phyloP scores from a whole-genome alignment of 192 early-diverging fungal genomes.

The Backusella macrospora region DNA sequence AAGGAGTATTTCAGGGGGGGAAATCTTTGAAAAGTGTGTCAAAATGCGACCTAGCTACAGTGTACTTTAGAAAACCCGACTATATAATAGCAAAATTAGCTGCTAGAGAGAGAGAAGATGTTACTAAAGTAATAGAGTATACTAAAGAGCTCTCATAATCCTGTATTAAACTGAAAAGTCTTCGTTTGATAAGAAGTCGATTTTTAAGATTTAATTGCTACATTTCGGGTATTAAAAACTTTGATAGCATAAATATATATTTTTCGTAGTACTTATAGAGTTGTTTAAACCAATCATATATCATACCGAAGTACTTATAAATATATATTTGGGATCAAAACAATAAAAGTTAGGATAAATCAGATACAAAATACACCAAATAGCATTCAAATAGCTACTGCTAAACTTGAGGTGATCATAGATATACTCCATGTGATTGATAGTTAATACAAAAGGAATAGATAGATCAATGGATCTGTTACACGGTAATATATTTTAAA shows the following conservation, averaged over 20 bases:
- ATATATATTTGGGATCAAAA: not conserved
- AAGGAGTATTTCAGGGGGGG: not conserved
- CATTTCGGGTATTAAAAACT: not conserved
- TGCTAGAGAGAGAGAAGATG: not conserved
- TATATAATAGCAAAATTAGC: not conserved
- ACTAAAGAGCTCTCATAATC: no score
- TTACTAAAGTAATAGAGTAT: not conserved
- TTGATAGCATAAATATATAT: not conserved
- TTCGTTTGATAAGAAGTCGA: not conserved
- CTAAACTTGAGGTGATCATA: not conserved
- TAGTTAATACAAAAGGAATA: not conserved
- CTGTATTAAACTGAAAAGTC: no score
- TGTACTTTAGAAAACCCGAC: not conserved
- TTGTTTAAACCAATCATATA: conserved; percentile 5
- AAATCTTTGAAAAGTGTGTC: not conserved
- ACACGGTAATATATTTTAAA: conserved; percentile 3
- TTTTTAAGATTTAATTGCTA: not conserved
- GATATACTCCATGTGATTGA: not conserved
- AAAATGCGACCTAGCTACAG: not conserved
- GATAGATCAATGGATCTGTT: not conserved
- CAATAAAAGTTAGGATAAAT: not conserved
- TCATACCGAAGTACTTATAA: not conserved
- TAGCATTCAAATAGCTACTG: not conserved
- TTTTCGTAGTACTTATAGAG: not conserved
- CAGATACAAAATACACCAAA: not conserved